Evolutionary conservation across 306 rosid genomes (phyloP), one percentile per base, ranked within the genome.

Genomic region (Calophaca sinica): DNA sequence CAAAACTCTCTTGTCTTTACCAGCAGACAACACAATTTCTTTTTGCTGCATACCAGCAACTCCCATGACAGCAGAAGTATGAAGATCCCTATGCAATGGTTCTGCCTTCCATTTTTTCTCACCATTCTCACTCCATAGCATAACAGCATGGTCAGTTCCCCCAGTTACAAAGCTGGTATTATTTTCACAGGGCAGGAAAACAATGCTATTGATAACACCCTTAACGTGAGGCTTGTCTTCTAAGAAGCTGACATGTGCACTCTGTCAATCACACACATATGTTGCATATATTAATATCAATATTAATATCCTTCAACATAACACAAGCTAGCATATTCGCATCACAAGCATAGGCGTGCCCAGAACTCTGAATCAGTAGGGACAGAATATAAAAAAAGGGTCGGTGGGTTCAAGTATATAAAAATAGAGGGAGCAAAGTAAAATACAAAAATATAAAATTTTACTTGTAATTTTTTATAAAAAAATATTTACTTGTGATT

Each of bases 61-160:
- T 59, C 96, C 98, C 98, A 90, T 93, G 60, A 93, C 97, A 26
- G 97, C 96, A 65, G 96, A 90, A 33, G 96, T 76, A 80, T 93
- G 98, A 53, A 76, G 38, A 76, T 79, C 63, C 55, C 83, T 72
- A 74, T 90, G 96, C 85, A 93, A 79, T 14, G 81, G 52, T 75
- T 85, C 65, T 26, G 97, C 88, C 65, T 85, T 87, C 98, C 97
- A 93, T 48, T 68, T 77, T 63, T 82, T 84, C 58, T 82, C 91
- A 2, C 33, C 79, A 53, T 75, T 84, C 85, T 87, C 93, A 45
- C 78, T 81, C 97, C 98, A 93, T 46, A 90, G 52, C 4, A 89
- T 32, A 44, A 90, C 98, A 44, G 88, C 88, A 78, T 93, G 96
- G 75, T 93, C 98, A 66, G 86, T 86, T 14, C 96, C 97, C 35